Base-by-base conservation (phyloP, 768 basidiomycete species). In the Leucogyrophana mollusca region DNA sequence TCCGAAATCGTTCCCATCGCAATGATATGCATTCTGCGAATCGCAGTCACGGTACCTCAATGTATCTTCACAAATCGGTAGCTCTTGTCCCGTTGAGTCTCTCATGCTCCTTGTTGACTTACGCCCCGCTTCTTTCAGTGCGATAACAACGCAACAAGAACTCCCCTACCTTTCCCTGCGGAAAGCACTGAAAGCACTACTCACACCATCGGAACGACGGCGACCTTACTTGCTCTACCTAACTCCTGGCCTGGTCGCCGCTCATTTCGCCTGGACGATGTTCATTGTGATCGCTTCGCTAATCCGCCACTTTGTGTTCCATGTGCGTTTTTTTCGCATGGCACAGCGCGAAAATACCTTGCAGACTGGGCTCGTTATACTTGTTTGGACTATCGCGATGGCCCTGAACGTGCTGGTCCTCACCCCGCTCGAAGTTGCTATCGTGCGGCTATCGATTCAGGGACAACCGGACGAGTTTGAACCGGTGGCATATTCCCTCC, bases 361-460 rank as follows among this genome's bases (percentile, higher is more conserved):
- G 9, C 36, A 34, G 34, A 50, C 46, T 9, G 24, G 37, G n/a
- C 6, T 52, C 4, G 20, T 56, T 5, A 20, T 48, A 16, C 18
- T 62, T 8, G 25, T 60, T 6, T 44, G 33, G 13, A 55, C 59
- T 8, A 4, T 50, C 2, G 33, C 43, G 3, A 2, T 45, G 34
- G 35, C 3, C 10, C 34, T 34, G 22, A 36, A 45, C 16, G 34
- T 14, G 16, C 20, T 45, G 33, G 24, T 65, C 21, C 46, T 45
- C 16, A 54, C 57, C 14, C 64, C 63, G 22, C 49, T 66, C 18
- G 58, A 65, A 33, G 60, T 60, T 11, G 55, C 60, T 2, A 45
- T 48, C 22, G 60, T 57, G 14, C 57, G 64, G 14, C 52, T 65
- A 7, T 58, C 54, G 2, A 50, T 57, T 23, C 62, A 63, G 35